Conservation (phyloP, 805 yeast genomes). For the Ascoidea rubescens region DNA sequence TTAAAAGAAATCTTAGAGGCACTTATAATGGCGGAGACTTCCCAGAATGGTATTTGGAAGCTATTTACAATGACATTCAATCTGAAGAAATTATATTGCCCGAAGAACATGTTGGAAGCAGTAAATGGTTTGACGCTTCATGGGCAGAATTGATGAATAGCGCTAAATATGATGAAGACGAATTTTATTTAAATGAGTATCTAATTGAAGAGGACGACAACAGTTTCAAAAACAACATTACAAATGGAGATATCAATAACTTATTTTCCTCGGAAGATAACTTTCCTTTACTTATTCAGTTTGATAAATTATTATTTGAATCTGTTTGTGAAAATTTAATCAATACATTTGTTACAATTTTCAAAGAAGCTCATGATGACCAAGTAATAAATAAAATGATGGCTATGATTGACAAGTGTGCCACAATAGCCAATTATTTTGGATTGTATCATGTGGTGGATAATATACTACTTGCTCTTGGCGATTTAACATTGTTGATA, state of each 20-base stretch:
- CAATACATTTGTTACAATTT: conserved; percentile 61
- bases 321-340: conserved; percentile 50
- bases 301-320: conserved; percentile 62
- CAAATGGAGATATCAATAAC: not conserved
- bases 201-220: not conserved
- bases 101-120: conserved; percentile 89
- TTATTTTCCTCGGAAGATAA: conserved; percentile 6
- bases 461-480: conserved; percentile 47
- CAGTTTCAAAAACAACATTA: not conserved
- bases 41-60: conserved; percentile 74
- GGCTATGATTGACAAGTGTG: conserved; percentile 76
- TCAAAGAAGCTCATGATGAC: conserved; percentile 83
- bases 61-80: conserved; percentile 66
- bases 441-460: conserved; percentile 44
- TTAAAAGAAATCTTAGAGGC: conserved; percentile 67
- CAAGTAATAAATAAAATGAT: conserved; percentile 77
- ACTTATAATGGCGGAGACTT: conserved; percentile 62
- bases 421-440: conserved; percentile 59
- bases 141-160: conserved; percentile 53
- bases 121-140: conserved; percentile 80
- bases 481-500: conserved; percentile 56
- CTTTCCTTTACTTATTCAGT: conserved; percentile 27
- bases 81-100: conserved; percentile 93
- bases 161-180: conserved; percentile 24
- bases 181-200: conserved; percentile 3